A percentile compares a stretch with the other conserved stretches of the same genome.
Evolutionary conservation across 1,284 basidiomycete genomes (phyloP).

Genomic region (Meira miltonrushii): DNA sequence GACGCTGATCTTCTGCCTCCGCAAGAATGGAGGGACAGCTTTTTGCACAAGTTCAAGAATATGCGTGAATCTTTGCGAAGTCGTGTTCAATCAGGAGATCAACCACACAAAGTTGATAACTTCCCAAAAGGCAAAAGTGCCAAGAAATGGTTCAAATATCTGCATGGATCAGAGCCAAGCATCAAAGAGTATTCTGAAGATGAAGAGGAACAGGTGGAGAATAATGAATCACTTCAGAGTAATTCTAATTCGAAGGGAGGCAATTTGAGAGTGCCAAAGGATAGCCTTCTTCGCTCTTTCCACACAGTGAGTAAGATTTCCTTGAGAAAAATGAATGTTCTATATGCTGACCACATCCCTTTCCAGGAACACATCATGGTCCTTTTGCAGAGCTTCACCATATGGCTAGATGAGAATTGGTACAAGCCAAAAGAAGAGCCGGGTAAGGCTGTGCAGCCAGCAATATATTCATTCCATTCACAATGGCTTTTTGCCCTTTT

Average conservation of each 20-base stretch:
- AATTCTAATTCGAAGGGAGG: neutral
- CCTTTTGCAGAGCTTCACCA: conserved; percentile 9
- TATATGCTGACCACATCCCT: neutral
- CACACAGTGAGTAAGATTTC: neutral
- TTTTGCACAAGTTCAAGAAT: conserved; percentile 19
- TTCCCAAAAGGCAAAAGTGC: neutral
- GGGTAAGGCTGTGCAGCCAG: conserved; percentile 41
- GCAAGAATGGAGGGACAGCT: conserved; percentile 20
- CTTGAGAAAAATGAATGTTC: no score
- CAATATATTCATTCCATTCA: conserved; percentile 64
- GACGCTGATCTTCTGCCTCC: conserved; percentile 18
- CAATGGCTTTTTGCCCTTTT: conserved; percentile 81
- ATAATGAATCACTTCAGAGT: neutral
- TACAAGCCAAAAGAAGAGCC: conserved; percentile 1
- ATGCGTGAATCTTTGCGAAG: conserved; percentile 10
- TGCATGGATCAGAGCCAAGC: neutral
- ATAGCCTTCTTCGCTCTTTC: neutral
- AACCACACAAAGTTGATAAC: neutral
- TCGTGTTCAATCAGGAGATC: neutral
- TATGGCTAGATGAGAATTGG: no score
- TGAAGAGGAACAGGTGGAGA: neutral
- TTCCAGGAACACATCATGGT: conserved; percentile 20
- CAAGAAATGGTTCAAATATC: conserved; percentile 8
- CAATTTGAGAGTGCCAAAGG: neutral
- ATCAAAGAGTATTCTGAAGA: neutral